Evolutionary conservation across 805 yeast species (phyloP).

Genomic region (Kurtzmaniella cleridarum): DNA sequence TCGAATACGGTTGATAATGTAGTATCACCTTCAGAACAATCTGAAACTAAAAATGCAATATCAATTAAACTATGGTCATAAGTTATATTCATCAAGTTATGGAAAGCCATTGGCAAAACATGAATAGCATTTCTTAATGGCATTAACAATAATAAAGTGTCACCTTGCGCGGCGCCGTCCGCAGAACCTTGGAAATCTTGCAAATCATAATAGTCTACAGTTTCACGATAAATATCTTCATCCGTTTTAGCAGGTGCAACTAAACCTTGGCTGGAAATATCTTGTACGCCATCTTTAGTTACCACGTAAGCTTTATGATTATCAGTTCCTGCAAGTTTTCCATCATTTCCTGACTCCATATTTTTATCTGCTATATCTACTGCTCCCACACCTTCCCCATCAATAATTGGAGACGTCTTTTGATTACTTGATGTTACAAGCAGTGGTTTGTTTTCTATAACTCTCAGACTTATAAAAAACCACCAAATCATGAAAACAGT

Average conservation of each 20-base stretch:
- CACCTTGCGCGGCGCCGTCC: conserved; percentile 47
- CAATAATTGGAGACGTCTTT: neutral
- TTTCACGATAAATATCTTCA: conserved; percentile 37
- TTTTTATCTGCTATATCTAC: too few relatives aligned
- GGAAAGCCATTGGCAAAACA: conserved; percentile 77
- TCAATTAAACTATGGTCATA: conserved; percentile 79
- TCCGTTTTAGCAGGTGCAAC: conserved; percentile 6
- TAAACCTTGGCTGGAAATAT: conserved; percentile 2
- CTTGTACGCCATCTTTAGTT: conserved; percentile 26
- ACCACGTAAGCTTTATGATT: conserved; percentile 21
- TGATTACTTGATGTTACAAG: neutral
- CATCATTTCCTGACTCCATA: neutral
- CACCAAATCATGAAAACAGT: conserved; percentile 8
- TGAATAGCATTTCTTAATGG: conserved; percentile 77
- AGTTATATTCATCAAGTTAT: conserved; percentile 79
- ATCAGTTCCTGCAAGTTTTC: conserved; percentile 3
- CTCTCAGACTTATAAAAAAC: conserved; percentile 3
- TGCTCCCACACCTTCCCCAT: too few relatives aligned
- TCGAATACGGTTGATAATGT: conserved; percentile 64
- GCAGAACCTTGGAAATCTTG: conserved; percentile 49
- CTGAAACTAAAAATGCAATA: conserved; percentile 74
- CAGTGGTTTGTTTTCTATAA: conserved; percentile 1
- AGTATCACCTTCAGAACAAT: conserved; percentile 63
- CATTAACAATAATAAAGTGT: conserved; percentile 61
- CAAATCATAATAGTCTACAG: conserved; percentile 60